Percentiles rank a stretch among this genome's conserved stretches.
Conservation (phyloP, 306 rosid genomes). For the Acacia confusa region DNA sequence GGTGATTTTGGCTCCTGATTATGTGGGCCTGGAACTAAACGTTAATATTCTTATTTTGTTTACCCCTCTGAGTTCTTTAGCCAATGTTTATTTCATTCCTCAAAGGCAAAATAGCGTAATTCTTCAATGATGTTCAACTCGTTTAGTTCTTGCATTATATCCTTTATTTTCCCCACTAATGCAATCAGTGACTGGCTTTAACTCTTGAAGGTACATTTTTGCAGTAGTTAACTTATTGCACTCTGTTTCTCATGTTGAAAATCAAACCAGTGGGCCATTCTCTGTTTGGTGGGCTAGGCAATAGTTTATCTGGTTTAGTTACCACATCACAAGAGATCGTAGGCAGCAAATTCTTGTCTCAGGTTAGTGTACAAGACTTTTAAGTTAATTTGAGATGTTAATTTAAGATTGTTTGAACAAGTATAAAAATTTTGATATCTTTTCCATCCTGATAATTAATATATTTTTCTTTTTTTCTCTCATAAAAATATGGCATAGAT, state of each 20-base stretch:
- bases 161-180: neutral
- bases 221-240: neutral
- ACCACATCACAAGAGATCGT: slow-evolving; percentile 50
- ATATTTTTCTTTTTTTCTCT: neutral
- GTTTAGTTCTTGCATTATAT: neutral
- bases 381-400: neutral
- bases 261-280: slow-evolving; percentile 60
- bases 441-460: neutral
- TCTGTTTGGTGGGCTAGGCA: slow-evolving; percentile 56
- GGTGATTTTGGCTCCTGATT: neutral
- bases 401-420: neutral
- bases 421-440: neutral
- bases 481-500: neutral
- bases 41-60: neutral
- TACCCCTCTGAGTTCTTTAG: neutral
- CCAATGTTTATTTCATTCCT: neutral
- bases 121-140: neutral
- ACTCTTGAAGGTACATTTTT: neutral
- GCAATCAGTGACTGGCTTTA: neutral
- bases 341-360: slow-evolving; percentile 54
- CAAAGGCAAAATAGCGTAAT: neutral
- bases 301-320: slow-evolving; percentile 44
- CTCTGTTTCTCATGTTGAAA: slow-evolving; percentile 16
- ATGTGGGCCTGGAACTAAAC: neutral
- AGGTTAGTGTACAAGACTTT: slow-evolving; percentile 46